phyloP scores from a whole-genome alignment of 768 basidiomycete species.

The Fomitopsis serialis region DNA sequence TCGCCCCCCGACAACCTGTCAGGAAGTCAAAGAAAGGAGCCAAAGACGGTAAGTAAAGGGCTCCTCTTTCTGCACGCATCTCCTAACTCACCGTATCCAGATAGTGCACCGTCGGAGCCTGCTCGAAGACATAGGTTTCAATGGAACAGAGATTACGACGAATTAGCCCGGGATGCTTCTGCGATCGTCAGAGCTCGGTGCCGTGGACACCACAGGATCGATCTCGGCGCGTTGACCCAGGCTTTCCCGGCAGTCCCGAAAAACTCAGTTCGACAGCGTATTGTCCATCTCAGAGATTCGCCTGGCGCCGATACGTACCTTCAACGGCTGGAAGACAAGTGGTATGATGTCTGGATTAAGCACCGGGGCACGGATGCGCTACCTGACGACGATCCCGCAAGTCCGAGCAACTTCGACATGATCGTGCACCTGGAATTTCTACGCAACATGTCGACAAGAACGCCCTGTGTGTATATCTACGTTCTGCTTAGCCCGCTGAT shows the following conservation, averaged over 20 bases:
- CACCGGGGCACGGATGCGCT: slow-evolving; percentile 62
- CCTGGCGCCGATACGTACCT: slow-evolving; percentile 72
- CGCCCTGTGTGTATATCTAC: slow-evolving; percentile 76
- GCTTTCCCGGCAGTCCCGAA: slow-evolving; percentile 75
- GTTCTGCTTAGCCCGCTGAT: no score
- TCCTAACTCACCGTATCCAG: neutral
- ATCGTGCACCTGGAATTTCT: slow-evolving; percentile 77
- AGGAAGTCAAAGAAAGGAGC: slow-evolving; percentile 26
- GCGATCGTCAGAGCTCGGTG: slow-evolving; percentile 80
- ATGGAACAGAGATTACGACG: slow-evolving; percentile 87
- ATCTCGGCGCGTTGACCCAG: slow-evolving; percentile 70
- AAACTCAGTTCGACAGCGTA: slow-evolving; percentile 66
- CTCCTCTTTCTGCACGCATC: neutral
- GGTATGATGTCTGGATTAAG: slow-evolving; percentile 73
- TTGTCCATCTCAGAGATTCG: slow-evolving; percentile 53
- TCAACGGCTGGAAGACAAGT: slow-evolving; percentile 73
- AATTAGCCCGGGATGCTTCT: slow-evolving; percentile 79
- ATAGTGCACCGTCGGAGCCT: slow-evolving; percentile 4
- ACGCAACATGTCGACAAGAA: slow-evolving; percentile 81
- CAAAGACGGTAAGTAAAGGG: slow-evolving; percentile 22
- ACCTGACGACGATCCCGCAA: slow-evolving; percentile 64
- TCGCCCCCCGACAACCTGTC: slow-evolving; percentile 18
- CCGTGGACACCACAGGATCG: slow-evolving; percentile 50
- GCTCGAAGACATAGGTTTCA: slow-evolving; percentile 61
- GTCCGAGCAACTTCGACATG: slow-evolving; percentile 74